Percentiles rank a stretch among this genome's conserved stretches.
These are phyloP conservation scores for Boletus huronensis DNA, from an alignment of 768 basidiomycete species.

Conservation along the genomic window DNA sequence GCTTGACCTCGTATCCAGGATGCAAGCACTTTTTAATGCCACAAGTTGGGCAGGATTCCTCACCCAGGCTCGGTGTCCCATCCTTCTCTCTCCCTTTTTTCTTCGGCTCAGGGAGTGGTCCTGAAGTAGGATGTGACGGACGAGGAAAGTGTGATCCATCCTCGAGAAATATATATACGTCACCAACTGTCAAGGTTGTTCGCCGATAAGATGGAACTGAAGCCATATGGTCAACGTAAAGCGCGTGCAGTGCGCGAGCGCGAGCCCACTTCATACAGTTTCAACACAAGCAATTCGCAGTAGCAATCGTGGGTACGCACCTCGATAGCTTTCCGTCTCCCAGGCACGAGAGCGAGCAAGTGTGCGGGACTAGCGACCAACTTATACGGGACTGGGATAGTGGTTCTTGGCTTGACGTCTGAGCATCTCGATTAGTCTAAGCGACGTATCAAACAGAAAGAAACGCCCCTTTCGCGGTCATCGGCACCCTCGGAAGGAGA, in stretches of 20 bases:
- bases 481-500: slow-evolving; percentile 41
- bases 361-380: slow-evolving; percentile 35
- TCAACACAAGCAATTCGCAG: not conserved
- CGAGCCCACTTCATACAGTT: slow-evolving; percentile 39
- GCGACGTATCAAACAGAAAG: not conserved
- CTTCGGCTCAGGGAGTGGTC: slow-evolving; percentile 14
- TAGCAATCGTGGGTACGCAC: slow-evolving; percentile 26
- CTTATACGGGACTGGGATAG: slow-evolving; percentile 36
- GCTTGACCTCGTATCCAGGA: slow-evolving; percentile 21
- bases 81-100: slow-evolving; percentile 28
- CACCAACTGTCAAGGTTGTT: slow-evolving; percentile 35
- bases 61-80: slow-evolving; percentile 13
- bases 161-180: slow-evolving; percentile 45
- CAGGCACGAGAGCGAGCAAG: slow-evolving; percentile 35
- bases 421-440: not conserved
- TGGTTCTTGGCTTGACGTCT: slow-evolving; percentile 37
- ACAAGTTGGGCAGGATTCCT: slow-evolving; percentile 27
- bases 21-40: slow-evolving; percentile 31
- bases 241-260: slow-evolving; percentile 38
- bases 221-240: slow-evolving; percentile 33
- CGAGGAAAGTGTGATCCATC: slow-evolving; percentile 40
- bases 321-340: slow-evolving; percentile 48
- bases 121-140: slow-evolving; percentile 13
- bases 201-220: slow-evolving; percentile 17
- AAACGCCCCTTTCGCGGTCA: slow-evolving; percentile 40